A percentile compares a stretch with the other conserved stretches of the same genome.
These are phyloP conservation scores for Kodamaea fukazawae DNA, from an alignment of 805 yeast genomes.

Conservation along the genomic window DNA sequence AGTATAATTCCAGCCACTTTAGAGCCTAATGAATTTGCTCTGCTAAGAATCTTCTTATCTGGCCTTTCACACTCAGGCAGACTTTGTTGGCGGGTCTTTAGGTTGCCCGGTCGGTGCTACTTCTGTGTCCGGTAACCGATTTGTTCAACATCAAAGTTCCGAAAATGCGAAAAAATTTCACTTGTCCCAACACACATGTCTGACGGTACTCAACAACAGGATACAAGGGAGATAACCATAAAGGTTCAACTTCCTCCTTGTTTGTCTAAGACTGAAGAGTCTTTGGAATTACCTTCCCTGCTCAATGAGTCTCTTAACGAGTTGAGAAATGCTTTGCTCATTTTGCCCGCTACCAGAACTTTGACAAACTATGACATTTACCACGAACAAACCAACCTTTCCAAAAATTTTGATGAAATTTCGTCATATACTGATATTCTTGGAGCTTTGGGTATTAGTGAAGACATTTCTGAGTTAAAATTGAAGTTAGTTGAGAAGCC, in stretches of 20 bases:
- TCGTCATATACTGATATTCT: conserved; percentile 25
- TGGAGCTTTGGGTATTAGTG: conserved; percentile 17
- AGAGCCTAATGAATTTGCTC: too few relatives aligned
- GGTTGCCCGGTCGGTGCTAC: too few relatives aligned
- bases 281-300: conserved; percentile 29
- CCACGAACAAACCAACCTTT: conserved; percentile 31
- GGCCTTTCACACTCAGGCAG: too few relatives aligned
- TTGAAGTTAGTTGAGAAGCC: conserved; percentile 51
- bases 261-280: conserved; percentile 18
- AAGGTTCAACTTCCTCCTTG: conserved; percentile 19
- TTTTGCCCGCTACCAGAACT: conserved; percentile 55
- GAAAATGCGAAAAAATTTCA: too few relatives aligned
- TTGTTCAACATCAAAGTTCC: too few relatives aligned
- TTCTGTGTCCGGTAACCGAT: too few relatives aligned
- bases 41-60: too few relatives aligned
- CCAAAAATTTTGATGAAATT: conserved; percentile 24
- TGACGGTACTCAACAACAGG: conserved; percentile 5
- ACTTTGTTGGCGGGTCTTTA: too few relatives aligned
- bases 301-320: conserved; percentile 52
- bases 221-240: conserved; percentile 19
- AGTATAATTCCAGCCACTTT: too few relatives aligned
- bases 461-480: conserved; percentile 26
- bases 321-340: conserved; percentile 54
- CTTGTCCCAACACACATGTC: conserved; percentile 12
- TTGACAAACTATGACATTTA: conserved; percentile 58